Conservation (phyloP, 345 rosid genomes). For the Acer negundo region DNA sequence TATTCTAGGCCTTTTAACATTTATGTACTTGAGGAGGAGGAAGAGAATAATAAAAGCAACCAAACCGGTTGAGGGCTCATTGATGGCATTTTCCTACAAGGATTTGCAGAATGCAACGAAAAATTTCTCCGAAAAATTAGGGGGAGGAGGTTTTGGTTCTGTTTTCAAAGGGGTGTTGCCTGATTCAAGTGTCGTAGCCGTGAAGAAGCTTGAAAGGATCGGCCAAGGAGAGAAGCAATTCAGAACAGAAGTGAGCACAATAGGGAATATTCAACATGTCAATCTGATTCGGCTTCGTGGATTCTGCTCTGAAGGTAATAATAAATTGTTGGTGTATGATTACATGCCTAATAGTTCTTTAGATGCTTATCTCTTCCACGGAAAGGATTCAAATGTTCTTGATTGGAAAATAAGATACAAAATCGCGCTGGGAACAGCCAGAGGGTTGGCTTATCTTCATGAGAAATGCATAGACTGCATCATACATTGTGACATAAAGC, state of each 20-base stretch:
- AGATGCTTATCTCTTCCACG: conserved; percentile 54
- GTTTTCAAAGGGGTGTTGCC: conserved; percentile 76
- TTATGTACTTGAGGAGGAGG: conserved; percentile 37
- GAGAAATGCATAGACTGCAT: conserved; percentile 86
- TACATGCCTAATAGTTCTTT: conserved; percentile 81
- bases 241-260: conserved; percentile 69
- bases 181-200: conserved; percentile 68
- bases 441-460: conserved; percentile 82
- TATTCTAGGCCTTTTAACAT: conserved; percentile 32
- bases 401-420: conserved; percentile 68
- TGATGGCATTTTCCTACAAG: conserved; percentile 63
- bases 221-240: conserved; percentile 93
- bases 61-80: conserved; percentile 57
- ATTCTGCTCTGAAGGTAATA: conserved; percentile 72
- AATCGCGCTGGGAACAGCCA: conserved; percentile 71
- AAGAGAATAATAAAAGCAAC: conserved; percentile 25
- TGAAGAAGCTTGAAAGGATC: conserved; percentile 77
- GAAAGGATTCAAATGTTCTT: conserved; percentile 30
- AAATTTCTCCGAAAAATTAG: conserved; percentile 74
- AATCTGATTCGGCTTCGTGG: conserved; percentile 85
- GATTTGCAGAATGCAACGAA: conserved; percentile 68
- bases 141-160: conserved; percentile 90
- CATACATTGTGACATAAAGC: conserved; percentile 88
- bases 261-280: conserved; percentile 79
- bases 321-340: conserved; percentile 68